These are phyloP conservation scores for Pneumocystis sp. DNA, from an alignment of 1,139 yeast genomes.

Conservation along the genomic window DNA sequence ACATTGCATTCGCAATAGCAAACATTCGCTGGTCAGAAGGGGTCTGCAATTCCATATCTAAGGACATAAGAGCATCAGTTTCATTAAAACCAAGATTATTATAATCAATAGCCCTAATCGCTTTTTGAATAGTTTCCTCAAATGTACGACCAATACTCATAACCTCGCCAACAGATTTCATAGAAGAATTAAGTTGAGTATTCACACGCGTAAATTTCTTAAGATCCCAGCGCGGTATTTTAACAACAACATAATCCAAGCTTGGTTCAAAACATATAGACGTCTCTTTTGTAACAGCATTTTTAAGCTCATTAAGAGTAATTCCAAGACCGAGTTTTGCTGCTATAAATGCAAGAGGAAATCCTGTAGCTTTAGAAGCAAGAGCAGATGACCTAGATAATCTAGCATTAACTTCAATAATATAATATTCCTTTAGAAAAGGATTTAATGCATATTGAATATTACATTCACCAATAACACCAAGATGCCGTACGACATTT, in stretches of 20 bases:
- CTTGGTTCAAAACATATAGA: conserved; percentile 98
- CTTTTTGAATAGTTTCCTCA: conserved; percentile 96
- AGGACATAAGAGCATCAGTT: conserved; percentile 73
- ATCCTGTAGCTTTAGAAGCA: conserved; percentile 98
- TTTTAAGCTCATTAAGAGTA: conserved; percentile 80
- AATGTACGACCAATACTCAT: conserved; percentile 97
- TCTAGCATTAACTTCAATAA: conserved; percentile 96
- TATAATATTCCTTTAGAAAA: conserved; percentile 83
- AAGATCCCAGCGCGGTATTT: conserved; percentile 98
- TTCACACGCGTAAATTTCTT: conserved; percentile 91
- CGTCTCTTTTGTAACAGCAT: conserved; percentile 87
- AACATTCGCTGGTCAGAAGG: conserved; percentile 95
- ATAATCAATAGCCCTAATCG: conserved; percentile 90
- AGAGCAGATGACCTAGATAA: conserved; percentile 94
- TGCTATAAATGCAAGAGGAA: conserved; percentile 95
- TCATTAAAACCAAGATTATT: conserved; percentile 86
- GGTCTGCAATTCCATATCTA: conserved; percentile 79
- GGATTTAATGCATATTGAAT: conserved; percentile 96
- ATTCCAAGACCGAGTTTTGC: conserved; percentile 92
- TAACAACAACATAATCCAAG: conserved; percentile 89
- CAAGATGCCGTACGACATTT: conserved; percentile 90
- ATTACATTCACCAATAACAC: conserved; percentile 99
- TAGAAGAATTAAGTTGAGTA: conserved; percentile 73
- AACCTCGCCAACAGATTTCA: conserved; percentile 99
- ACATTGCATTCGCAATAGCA: conserved; percentile 86